Conservation (phyloP, 1,284 basidiomycete species). For the Tylopilus orsonianus region DNA sequence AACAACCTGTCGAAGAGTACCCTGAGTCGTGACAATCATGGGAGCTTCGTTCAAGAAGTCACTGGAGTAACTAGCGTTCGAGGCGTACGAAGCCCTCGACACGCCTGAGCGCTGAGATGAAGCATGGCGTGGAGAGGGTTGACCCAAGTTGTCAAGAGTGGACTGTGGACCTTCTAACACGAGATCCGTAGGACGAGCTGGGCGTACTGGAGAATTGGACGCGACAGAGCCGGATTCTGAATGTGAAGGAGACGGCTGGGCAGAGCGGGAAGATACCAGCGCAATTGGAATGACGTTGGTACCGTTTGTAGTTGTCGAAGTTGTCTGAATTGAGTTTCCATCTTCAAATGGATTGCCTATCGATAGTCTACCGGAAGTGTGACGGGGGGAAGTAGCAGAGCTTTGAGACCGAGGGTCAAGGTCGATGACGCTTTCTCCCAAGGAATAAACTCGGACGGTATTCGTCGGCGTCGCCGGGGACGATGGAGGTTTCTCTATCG, state of each 20-base stretch:
- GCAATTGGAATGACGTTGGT: slow-evolving; percentile 86
- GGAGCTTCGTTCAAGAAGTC: slow-evolving; percentile 79
- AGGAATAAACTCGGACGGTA: slow-evolving; percentile 49
- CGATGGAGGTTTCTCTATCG: slow-evolving; percentile 58
- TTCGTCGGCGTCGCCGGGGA: slow-evolving; percentile 28
- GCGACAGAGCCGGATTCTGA: slow-evolving; percentile 26
- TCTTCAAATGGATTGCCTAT: slow-evolving; percentile 74
- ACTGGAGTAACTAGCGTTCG: slow-evolving; percentile 70
- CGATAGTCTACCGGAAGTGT: slow-evolving; percentile 18
- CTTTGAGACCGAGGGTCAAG: slow-evolving; percentile 52
- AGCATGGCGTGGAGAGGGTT: slow-evolving; percentile 42
- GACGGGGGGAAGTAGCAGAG: slow-evolving; percentile 32
- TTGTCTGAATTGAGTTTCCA: slow-evolving; percentile 72
- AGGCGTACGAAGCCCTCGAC: slow-evolving; percentile 69
- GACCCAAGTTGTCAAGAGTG: slow-evolving; percentile 50
- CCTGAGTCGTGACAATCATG: slow-evolving; percentile 71
- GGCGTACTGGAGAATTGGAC: slow-evolving; percentile 53
- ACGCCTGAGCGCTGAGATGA: slow-evolving; percentile 55
- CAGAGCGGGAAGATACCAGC: slow-evolving; percentile 62
- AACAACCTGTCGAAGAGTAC: slow-evolving; percentile 66
- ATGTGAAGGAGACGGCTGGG: slow-evolving; percentile 28
- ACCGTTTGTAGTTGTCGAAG: slow-evolving; percentile 63
- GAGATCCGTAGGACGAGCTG: slow-evolving; percentile 59
- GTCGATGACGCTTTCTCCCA: slow-evolving; percentile 53
- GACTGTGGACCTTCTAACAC: slow-evolving; percentile 61